phyloP scores from a whole-genome alignment of 495 filamentous ascomycete species.

The Parachaetomium inaequale region DNA sequence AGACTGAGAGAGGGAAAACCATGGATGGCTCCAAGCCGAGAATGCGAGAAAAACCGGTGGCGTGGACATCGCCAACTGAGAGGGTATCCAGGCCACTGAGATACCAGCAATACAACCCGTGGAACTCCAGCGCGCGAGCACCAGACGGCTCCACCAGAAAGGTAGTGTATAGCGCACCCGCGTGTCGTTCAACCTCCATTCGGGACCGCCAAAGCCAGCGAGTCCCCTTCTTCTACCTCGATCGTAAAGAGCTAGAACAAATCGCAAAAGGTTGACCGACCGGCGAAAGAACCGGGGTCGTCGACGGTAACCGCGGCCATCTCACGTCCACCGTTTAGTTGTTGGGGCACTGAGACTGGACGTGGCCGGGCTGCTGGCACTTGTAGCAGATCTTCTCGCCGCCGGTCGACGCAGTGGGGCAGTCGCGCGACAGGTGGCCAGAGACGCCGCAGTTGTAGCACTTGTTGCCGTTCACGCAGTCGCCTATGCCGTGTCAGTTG shows the following conservation, averaged over 20 bases:
- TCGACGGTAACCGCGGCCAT: conserved; percentile 16
- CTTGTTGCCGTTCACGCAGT: conserved; percentile 98
- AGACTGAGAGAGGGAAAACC: conserved; percentile 8
- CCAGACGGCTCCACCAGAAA: conserved; percentile 31
- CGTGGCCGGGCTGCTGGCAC: conserved; percentile 97
- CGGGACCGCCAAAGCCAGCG: conserved; percentile 15
- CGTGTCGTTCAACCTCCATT: conserved; percentile 28
- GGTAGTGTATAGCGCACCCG: conserved; percentile 30
- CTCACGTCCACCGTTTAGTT: conserved; percentile 25
- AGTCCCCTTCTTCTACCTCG: conserved; percentile 23
- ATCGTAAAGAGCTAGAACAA: conserved; percentile 21
- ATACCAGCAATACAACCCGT: conserved; percentile 33
- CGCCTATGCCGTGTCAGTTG: conserved; percentile 43
- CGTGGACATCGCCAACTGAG: conserved; percentile 27
- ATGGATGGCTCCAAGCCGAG: conserved; percentile 11
- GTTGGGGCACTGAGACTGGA: conserved; percentile 88
- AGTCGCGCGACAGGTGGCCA: conserved; percentile 92
- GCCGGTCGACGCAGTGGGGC: conserved; percentile 74
- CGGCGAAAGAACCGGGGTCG: conserved; percentile 25
- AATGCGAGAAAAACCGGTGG: conserved; percentile 21
- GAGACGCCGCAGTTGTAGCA: conserved; percentile 99
- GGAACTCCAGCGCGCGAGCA: conserved; percentile 27
- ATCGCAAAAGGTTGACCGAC: conserved; percentile 24
- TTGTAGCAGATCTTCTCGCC: conserved; percentile 98
- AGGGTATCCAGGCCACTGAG: conserved; percentile 36